phyloP scores from a whole-genome alignment of 1,284 basidiomycete genomes.

The Ceratobasidium sp. region DNA sequence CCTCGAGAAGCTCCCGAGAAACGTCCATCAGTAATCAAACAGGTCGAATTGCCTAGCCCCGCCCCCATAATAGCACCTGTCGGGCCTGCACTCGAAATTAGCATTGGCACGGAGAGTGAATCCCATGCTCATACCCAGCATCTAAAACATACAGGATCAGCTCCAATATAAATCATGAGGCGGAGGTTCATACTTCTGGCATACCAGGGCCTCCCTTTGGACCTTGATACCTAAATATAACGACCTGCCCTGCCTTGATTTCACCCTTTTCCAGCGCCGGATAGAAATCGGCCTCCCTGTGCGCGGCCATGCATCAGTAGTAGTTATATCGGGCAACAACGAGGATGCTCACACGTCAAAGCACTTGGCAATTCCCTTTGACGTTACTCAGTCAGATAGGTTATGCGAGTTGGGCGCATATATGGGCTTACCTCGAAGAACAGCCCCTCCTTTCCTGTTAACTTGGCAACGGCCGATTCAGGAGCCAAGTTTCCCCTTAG shows the following conservation, averaged over 20 bases:
- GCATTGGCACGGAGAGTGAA: too few relatives aligned
- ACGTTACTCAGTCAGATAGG: background rate
- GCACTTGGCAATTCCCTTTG: constrained; percentile 72
- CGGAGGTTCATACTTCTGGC: constrained; percentile 75
- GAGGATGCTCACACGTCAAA: constrained; percentile 65
- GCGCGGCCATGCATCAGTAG: constrained; percentile 49
- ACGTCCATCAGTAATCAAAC: constrained; percentile 93
- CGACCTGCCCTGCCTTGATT: constrained; percentile 83
- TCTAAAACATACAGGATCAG: constrained; percentile 30
- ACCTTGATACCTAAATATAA: constrained; percentile 94
- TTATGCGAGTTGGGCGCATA: background rate
- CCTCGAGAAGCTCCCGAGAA: constrained; percentile 84
- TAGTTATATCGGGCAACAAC: constrained; percentile 41
- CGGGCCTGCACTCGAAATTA: constrained; percentile 58
- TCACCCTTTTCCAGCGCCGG: constrained; percentile 81
- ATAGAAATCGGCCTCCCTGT: constrained; percentile 82
- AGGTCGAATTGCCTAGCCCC: constrained; percentile 87
- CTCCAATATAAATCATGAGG: background rate
- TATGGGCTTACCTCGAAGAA: constrained; percentile 70
- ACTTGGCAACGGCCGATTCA: constrained; percentile 90
- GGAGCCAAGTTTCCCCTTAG: constrained; percentile 90
- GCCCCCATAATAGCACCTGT: constrained; percentile 94
- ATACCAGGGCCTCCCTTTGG: constrained; percentile 97
- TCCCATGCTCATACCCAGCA: constrained; percentile 39
- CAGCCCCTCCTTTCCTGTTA: constrained; percentile 95